Evolutionary conservation across 2,329 filamentous ascomycete genomes (phyloP).

Genomic region (Calcarisporium arbuscula): DNA sequence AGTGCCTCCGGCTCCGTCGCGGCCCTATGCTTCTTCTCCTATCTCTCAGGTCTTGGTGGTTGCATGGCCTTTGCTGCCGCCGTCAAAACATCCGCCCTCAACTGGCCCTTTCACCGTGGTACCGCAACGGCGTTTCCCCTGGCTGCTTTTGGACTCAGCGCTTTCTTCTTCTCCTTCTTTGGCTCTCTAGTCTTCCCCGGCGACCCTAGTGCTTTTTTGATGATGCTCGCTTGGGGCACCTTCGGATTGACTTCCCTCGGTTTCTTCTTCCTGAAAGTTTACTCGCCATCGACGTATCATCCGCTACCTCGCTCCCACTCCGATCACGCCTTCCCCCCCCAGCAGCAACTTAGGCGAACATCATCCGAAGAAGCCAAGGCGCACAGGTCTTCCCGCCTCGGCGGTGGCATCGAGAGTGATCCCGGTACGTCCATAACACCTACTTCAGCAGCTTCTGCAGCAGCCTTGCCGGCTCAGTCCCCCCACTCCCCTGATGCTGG

Average conservation of each 20-base stretch:
- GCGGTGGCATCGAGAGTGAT: too few relatives aligned
- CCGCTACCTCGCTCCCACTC: conserved; percentile 36
- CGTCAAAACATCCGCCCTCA: conserved; percentile 80
- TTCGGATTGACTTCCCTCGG: conserved; percentile 67
- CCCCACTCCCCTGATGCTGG: conserved; percentile 3
- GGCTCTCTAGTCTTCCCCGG: conserved; percentile 75
- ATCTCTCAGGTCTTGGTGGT: conserved; percentile 79
- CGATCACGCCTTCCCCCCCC: conserved; percentile 14
- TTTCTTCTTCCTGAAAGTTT: conserved; percentile 78
- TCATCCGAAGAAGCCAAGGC: conserved; percentile 35
- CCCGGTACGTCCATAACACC: conserved; percentile 9
- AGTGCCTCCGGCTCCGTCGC: conserved; percentile 53
- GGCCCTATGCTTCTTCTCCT: conserved; percentile 73
- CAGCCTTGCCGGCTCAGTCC: conserved; percentile 1
- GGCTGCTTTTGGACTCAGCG: conserved; percentile 88
- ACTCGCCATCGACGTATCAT: conserved; percentile 51
- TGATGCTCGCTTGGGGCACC: conserved; percentile 75
- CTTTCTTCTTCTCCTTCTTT: conserved; percentile 87
- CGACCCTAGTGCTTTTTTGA: conserved; percentile 73
- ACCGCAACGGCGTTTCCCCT: conserved; percentile 92
- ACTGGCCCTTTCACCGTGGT: conserved; percentile 85
- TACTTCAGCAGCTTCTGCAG: not conserved
- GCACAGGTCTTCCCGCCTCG: conserved; percentile 17
- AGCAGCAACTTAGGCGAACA: conserved; percentile 34
- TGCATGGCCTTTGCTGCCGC: conserved; percentile 86